Evolutionary conservation across 176 grass and related monocot genomes (phyloP).

Genomic region (sorghum (Sorghum bicolor)): DNA sequence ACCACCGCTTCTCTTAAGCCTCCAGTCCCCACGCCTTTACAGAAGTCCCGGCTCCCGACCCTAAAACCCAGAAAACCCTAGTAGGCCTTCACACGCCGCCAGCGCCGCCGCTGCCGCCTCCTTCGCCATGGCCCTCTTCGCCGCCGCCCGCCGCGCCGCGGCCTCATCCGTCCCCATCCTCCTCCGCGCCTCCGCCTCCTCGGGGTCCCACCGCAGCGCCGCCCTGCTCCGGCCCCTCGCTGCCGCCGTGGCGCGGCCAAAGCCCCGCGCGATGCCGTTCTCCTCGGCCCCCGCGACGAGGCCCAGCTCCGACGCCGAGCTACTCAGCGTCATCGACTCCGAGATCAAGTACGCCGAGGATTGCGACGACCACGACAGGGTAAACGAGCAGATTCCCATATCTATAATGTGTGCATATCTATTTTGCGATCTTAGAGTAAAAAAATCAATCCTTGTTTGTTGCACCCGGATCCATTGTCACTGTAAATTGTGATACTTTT

Average conservation of each 20-base stretch:
- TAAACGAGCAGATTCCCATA: background rate
- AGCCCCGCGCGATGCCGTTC: constrained; percentile 37
- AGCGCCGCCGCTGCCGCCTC: background rate
- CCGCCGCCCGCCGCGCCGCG: constrained; percentile 39
- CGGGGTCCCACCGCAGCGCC: background rate
- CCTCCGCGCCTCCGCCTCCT: constrained; percentile 22
- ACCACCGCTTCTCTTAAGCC: background rate
- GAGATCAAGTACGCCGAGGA: constrained; percentile 86
- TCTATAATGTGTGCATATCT: background rate
- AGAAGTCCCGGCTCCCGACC: background rate
- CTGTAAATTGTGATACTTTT: background rate
- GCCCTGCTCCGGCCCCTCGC: constrained; percentile 34
- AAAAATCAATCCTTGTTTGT: background rate
- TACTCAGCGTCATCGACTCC: constrained; percentile 60
- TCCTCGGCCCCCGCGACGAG: constrained; percentile 44
- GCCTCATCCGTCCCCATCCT: constrained; percentile 10
- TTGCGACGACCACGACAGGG: constrained; percentile 67
- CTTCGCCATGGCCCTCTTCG: constrained; percentile 35
- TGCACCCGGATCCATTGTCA: background rate
- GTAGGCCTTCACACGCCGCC: background rate
- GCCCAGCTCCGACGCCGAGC: constrained; percentile 43
- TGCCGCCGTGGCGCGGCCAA: constrained; percentile 8
- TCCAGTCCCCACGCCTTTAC: background rate
- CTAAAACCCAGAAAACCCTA: constrained; percentile 37
- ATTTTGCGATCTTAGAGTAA: background rate